Evolutionary conservation across 1,139 yeast species (phyloP).

Genomic region (Yamadazyma sp.): DNA sequence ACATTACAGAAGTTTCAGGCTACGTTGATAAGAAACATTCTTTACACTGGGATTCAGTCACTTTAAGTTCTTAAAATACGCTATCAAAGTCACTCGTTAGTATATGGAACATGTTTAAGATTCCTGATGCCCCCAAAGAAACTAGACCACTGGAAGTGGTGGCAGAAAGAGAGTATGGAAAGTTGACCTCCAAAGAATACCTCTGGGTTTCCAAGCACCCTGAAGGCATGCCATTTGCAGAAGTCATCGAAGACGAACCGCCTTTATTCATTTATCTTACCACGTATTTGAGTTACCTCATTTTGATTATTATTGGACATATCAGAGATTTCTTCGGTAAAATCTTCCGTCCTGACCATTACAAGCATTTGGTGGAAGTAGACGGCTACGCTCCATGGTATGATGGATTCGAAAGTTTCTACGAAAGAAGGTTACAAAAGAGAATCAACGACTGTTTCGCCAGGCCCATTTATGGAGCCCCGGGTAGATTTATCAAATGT

Average conservation of each 20-base stretch:
- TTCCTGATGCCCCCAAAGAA: constrained; percentile 54
- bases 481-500: constrained; percentile 86
- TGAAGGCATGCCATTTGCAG: constrained; percentile 54
- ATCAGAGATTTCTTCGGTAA: constrained; percentile 85
- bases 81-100: background rate
- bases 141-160: constrained; percentile 48
- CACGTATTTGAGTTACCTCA: constrained; percentile 81
- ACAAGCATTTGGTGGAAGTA: constrained; percentile 66
- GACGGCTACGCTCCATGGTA: constrained; percentile 97
- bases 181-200: constrained; percentile 55
- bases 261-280: constrained; percentile 76
- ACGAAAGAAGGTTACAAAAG: constrained; percentile 85
- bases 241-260: constrained; percentile 79
- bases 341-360: constrained; percentile 62
- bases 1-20: no score
- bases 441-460: constrained; percentile 95
- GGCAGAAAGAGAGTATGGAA: constrained; percentile 66
- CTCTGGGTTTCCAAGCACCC: constrained; percentile 54
- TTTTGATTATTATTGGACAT: constrained; percentile 85
- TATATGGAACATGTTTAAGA: constrained; percentile 14
- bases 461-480: constrained; percentile 94
- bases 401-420: constrained; percentile 90
- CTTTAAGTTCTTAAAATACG: no score
- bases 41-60: no score
- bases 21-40: no score